Percentiles rank a stretch among this genome's conserved stretches.
phyloP scores from a whole-genome alignment of 371 early-diverging fungal genomes.

The Apophysomyces trapeziformis region DNA sequence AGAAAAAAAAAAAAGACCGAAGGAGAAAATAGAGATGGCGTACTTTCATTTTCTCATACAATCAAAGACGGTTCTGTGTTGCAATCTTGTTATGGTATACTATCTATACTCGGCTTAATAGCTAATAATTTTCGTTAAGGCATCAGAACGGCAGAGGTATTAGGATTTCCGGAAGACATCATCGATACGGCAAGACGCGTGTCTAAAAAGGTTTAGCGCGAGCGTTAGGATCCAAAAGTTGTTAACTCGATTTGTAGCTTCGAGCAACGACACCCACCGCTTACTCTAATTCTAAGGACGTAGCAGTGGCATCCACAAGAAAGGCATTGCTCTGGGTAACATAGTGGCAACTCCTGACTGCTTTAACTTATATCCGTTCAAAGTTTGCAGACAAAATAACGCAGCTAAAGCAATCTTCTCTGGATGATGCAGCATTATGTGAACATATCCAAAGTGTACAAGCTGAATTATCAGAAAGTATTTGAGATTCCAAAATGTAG shows the following conservation, averaged over 20 bases:
- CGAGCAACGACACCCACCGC: neutral
- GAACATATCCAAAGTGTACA: constrained; percentile 21
- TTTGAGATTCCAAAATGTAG: neutral
- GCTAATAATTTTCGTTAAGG: constrained; percentile 28
- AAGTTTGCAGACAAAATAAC: constrained; percentile 47
- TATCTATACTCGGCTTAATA: neutral
- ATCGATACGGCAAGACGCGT: constrained; percentile 41
- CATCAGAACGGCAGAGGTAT: constrained; percentile 50
- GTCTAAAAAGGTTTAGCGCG: constrained; percentile 28
- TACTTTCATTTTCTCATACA: constrained; percentile 49
- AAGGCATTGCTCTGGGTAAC: constrained; percentile 37
- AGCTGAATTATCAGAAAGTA: neutral
- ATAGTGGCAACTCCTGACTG: neutral
- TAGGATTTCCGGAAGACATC: constrained; percentile 47
- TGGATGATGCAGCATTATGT: constrained; percentile 16
- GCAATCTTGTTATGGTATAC: constrained; percentile 48
- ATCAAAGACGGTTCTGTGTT: constrained; percentile 45
- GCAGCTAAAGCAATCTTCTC: constrained; percentile 22
- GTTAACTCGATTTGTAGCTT: neutral
- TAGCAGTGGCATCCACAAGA: neutral
- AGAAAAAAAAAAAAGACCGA: constrained; percentile 10
- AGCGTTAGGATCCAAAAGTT: neutral
- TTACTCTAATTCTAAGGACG: neutral
- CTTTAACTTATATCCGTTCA: neutral
- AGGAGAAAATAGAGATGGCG: constrained; percentile 21